Conservation (phyloP, 345 rosid species). For the Combretum micranthum region DNA sequence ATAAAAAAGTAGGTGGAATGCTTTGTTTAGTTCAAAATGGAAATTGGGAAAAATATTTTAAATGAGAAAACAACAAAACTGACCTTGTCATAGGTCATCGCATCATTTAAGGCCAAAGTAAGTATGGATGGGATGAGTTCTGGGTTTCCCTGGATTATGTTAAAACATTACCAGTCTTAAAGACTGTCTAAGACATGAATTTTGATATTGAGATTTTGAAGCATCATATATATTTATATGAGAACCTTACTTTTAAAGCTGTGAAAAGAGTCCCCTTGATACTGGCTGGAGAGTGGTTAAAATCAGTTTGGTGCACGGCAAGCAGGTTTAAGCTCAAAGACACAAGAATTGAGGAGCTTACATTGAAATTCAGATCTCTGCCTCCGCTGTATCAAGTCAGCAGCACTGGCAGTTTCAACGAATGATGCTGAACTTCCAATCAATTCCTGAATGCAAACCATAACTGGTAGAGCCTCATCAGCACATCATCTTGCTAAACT, state of each 20-base stretch:
- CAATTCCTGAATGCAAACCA: slow-evolving; percentile 58
- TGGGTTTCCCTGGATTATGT: slow-evolving; percentile 44
- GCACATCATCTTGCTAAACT: slow-evolving; percentile 10
- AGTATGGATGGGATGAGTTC: slow-evolving; percentile 63
- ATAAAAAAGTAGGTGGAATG: slow-evolving; percentile 8
- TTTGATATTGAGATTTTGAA: no score
- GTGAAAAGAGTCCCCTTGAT: slow-evolving; percentile 40
- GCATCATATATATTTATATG: background rate
- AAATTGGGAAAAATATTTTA: background rate
- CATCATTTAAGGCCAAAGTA: slow-evolving; percentile 75
- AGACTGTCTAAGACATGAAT: background rate
- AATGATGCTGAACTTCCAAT: slow-evolving; percentile 52
- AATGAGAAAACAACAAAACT: slow-evolving; percentile 7
- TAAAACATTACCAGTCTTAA: background rate
- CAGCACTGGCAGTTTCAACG: slow-evolving; percentile 58
- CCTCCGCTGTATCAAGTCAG: slow-evolving; percentile 81
- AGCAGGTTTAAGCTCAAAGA: slow-evolving; percentile 5
- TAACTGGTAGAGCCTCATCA: slow-evolving; percentile 59
- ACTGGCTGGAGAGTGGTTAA: slow-evolving; percentile 42
- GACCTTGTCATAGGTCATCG: slow-evolving; percentile 89
- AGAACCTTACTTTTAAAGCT: slow-evolving; percentile 41
- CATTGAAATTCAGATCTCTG: slow-evolving; percentile 83
- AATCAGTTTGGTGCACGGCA: slow-evolving; percentile 2
- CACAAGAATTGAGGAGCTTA: slow-evolving; percentile 25
- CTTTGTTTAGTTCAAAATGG: background rate